Conservation (phyloP, 805 yeast species). For the Yarrowia porcina region DNA sequence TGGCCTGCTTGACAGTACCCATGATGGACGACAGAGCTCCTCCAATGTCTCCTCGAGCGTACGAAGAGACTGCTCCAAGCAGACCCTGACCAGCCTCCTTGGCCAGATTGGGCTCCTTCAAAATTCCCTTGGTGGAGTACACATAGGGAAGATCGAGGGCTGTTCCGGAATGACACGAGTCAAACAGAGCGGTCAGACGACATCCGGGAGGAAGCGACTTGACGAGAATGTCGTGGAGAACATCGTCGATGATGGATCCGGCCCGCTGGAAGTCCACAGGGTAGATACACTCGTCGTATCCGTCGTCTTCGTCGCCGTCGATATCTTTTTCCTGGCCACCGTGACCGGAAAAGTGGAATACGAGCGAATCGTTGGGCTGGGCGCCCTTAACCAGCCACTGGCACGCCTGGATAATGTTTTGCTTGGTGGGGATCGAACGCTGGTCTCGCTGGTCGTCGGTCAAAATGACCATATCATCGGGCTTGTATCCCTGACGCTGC, state of each 20-base stretch:
- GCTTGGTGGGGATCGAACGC: constrained; percentile 55
- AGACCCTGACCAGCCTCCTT: constrained; percentile 72
- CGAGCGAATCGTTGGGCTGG: constrained; percentile 68
- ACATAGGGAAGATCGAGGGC: constrained; percentile 75
- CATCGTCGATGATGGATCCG: constrained; percentile 73
- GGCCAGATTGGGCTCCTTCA: constrained; percentile 76
- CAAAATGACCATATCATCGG: constrained; percentile 42
- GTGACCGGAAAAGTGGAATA: constrained; percentile 84
- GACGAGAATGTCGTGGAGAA: constrained; percentile 69
- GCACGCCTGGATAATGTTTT: constrained; percentile 73
- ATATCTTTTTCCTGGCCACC: constrained; percentile 71
- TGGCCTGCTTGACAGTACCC: constrained; percentile 38
- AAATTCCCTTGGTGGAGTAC: constrained; percentile 77
- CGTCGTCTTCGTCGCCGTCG: constrained; percentile 74
- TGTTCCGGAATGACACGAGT: constrained; percentile 84
- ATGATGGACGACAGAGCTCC: constrained; percentile 45
- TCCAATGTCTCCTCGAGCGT: constrained; percentile 58
- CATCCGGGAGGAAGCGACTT: constrained; percentile 67
- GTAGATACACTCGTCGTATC: constrained; percentile 67
- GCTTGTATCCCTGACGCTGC: constrained; percentile 41
- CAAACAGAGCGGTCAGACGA: constrained; percentile 74
- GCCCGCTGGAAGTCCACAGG: constrained; percentile 66
- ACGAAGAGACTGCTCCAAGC: constrained; percentile 55
- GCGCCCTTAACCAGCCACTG: constrained; percentile 76
- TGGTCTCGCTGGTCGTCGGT: constrained; percentile 44